Conservation (phyloP, 176 grass and related monocot genomes). For the Carex littledalei region DNA sequence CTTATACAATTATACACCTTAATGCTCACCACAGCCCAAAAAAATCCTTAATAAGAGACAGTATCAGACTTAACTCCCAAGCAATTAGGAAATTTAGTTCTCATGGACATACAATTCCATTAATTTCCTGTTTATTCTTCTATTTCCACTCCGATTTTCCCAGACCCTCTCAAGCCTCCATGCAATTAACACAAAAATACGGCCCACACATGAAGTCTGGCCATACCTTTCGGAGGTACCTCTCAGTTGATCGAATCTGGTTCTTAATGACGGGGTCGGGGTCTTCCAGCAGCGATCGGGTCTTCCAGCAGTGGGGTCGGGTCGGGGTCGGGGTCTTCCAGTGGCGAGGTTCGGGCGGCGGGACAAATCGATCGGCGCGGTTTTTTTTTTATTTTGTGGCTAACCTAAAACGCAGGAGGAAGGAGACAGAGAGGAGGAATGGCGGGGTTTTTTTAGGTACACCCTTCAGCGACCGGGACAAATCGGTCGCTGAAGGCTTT, state of each 20-base stretch:
- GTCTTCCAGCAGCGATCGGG: too few species aligned
- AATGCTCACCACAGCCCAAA: not conserved
- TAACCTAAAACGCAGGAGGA: too few species aligned
- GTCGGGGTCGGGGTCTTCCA: too few species aligned
- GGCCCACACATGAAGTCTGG: not conserved
- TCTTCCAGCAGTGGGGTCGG: too few species aligned
- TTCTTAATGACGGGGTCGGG: too few species aligned
- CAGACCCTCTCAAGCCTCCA: not conserved
- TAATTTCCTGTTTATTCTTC: not conserved
- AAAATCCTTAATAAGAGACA: not conserved
- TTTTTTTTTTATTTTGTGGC: too few species aligned
- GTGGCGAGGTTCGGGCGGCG: too few species aligned
- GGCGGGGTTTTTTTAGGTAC: too few species aligned
- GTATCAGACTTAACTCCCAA: not conserved
- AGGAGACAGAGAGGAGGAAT: too few species aligned
- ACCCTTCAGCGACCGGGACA: too few species aligned
- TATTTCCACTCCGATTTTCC: not conserved
- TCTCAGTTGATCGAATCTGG: slow-evolving; percentile 87
- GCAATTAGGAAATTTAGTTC: not conserved
- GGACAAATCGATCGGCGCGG: too few species aligned
- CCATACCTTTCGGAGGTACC: slow-evolving; percentile 91
- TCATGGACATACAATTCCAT: not conserved
- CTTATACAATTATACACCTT: not conserved
- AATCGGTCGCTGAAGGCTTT: too few species aligned
- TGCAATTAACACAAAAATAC: not conserved